Percentiles rank a stretch among this genome's conserved stretches.
phyloP scores from a whole-genome alignment of 257 asterid species.

The Capsicum pubescens region DNA sequence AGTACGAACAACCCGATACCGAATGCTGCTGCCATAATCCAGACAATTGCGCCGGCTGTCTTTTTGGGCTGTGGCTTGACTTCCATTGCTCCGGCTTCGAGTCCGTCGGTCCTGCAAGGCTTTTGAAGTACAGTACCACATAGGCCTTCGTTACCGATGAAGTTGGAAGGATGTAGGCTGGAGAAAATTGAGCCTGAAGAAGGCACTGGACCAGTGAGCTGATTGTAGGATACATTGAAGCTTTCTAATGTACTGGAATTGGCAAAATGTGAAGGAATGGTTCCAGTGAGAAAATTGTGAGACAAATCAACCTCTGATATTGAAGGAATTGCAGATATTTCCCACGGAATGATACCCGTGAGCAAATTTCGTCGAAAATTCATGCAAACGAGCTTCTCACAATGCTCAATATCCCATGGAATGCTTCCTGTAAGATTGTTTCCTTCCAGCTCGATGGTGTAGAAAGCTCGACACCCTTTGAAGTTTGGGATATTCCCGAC shows the following conservation, averaged over 20 bases:
- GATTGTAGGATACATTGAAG: constrained; percentile 88
- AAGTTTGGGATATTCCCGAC: constrained; percentile 75
- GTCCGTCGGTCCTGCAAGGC: constrained; percentile 54
- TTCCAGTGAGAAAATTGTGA: constrained; percentile 68
- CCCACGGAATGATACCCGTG: constrained; percentile 92
- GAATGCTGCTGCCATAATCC: constrained; percentile 84
- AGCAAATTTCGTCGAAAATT: constrained; percentile 60
- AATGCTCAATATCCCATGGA: constrained; percentile 85
- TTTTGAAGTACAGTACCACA: constrained; percentile 64
- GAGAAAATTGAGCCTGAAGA: constrained; percentile 68
- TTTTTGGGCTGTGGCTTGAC: constrained; percentile 55
- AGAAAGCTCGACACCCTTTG: constrained; percentile 63
- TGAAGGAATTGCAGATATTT: constrained; percentile 76
- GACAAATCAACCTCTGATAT: constrained; percentile 82
- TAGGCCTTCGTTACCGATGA: constrained; percentile 77
- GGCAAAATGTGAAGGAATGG: constrained; percentile 77
- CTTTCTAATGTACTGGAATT: constrained; percentile 74
- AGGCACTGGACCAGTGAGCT: constrained; percentile 88
- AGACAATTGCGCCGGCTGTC: constrained; percentile 69
- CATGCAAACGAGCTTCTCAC: constrained; percentile 72
- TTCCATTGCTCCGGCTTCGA: constrained; percentile 41
- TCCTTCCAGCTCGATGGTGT: constrained; percentile 70
- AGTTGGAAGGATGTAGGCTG: constrained; percentile 68
- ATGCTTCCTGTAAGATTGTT: constrained; percentile 75
- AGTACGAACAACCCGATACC: constrained; percentile 69